phyloP scores from a whole-genome alignment of 2,329 filamentous ascomycete genomes.

The Didymellaceae sp. region DNA sequence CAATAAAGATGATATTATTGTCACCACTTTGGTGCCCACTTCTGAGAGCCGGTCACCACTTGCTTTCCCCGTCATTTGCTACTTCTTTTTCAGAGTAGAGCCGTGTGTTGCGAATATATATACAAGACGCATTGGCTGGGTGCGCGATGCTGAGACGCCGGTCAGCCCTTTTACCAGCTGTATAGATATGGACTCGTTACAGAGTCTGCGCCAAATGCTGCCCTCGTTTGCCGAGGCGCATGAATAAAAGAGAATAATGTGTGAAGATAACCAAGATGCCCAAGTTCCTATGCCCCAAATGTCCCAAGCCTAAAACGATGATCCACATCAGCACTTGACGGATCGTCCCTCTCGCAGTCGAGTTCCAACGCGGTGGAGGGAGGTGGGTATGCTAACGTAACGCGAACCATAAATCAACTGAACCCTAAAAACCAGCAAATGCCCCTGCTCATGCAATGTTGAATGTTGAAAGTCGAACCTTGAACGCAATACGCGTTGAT shows the following conservation, averaged over 20 bases:
- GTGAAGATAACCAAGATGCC: slow-evolving; percentile 14
- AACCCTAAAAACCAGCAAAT: slow-evolving; percentile 3
- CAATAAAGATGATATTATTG: slow-evolving; percentile 3
- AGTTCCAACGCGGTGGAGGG: slow-evolving; percentile 26
- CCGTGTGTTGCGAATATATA: slow-evolving; percentile 8
- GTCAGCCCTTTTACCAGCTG: too few species aligned
- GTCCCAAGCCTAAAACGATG: slow-evolving; percentile 17
- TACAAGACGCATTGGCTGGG: slow-evolving; percentile 5
- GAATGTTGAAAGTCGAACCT: slow-evolving; percentile 5
- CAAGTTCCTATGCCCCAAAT: slow-evolving; percentile 5
- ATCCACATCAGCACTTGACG: slow-evolving; percentile 52
- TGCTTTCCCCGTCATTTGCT: neutral
- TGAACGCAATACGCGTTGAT: slow-evolving; percentile 3
- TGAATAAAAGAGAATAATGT: slow-evolving; percentile 19
- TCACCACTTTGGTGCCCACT: slow-evolving; percentile 10
- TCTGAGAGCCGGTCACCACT: neutral
- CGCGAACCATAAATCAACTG: slow-evolving; percentile 22
- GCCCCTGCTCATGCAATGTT: slow-evolving; percentile 16
- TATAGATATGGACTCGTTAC: neutral
- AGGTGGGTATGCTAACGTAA: slow-evolving; percentile 30
- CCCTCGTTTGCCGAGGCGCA: slow-evolving; percentile 11
- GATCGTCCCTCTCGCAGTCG: slow-evolving; percentile 39
- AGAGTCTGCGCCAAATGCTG: slow-evolving; percentile 3
- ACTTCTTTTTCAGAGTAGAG: slow-evolving; percentile 5
- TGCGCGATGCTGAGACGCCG: neutral